Conservation (phyloP, 1,284 basidiomycete genomes). For the Wallemia hederae region DNA sequence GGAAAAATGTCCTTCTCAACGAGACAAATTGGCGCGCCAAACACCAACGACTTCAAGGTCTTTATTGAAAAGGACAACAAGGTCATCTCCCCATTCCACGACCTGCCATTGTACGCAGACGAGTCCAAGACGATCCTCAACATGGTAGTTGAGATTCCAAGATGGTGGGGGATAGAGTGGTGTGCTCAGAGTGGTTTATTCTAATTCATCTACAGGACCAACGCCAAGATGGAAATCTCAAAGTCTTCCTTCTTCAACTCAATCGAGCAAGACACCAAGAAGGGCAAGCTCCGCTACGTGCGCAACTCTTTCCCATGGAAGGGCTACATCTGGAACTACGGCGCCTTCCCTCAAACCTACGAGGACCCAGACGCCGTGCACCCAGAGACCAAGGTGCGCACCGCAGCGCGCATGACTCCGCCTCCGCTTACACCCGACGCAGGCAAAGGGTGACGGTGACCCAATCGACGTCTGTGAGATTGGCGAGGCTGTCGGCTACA, state of each 20-base stretch:
- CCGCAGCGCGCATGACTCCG: background rate
- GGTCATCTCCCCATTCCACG: constrained; percentile 74
- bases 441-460: constrained; percentile 91
- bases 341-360: constrained; percentile 96
- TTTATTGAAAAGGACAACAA: constrained; percentile 67
- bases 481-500: constrained; percentile 90
- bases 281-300: constrained; percentile 83
- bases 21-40: background rate
- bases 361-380: constrained; percentile 71
- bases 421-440: background rate
- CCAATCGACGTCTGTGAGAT: constrained; percentile 99
- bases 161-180: constrained; percentile 28
- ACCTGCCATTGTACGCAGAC: constrained; percentile 86
- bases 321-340: constrained; percentile 96
- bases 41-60: constrained; percentile 17
- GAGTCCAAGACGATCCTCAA: constrained; percentile 76
- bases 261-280: constrained; percentile 96
- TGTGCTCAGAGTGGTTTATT: background rate
- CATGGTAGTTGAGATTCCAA: constrained; percentile 95
- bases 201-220: background rate
- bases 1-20: background rate
- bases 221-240: constrained; percentile 86
- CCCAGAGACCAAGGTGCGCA: constrained; percentile 54
- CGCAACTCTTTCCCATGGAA: constrained; percentile 99
- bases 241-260: constrained; percentile 96